Base-by-base conservation (phyloP, 2,329 filamentous ascomycete species). In the Metarhizium guizhouense region DNA sequence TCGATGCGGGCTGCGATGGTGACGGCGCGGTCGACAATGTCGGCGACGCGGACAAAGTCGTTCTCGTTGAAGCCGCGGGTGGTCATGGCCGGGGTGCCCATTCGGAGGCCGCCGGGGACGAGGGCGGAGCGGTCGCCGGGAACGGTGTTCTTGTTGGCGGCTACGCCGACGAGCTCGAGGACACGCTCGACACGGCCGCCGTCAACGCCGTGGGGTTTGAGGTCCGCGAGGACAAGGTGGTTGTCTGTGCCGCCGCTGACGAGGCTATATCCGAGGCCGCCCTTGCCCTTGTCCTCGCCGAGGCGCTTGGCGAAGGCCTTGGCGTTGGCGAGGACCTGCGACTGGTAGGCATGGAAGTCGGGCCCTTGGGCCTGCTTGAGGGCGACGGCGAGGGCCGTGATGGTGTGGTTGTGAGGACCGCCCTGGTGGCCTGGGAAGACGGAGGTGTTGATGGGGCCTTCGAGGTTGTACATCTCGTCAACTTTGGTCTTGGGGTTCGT, bases 121-220 rank as follows among this genome's bases (percentile, higher is more conserved):
- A 99, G 82, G 1, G 94, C 94, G 1, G 91, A 96, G 69, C 87
- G 90, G 74, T 99, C 94, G 47, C 93, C 94, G 1, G 94, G 94
- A 0, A 96, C 93, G 7, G 94, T 96, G 77, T 99, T 99, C 82
- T 99, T 99, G 81, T 99, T 99, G 69, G 89, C 88, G n/a, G 94
- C 94, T 53, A 97, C 93, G 64, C 93, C 93, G 62, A 95, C 90
- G 50, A 95, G 83, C 71, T 96, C 92, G 29, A 96, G 81, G 16
- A 96, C 85, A 50, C 90, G 86, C 76, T 96, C 92, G 14, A 96
- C 90, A 54, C 92, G 86, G 29, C 88, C 87, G 62, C 92, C 92
- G 67, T 99, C 94, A 58, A 99, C 85, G 56, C 81, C 80, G 69
- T 94, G 88, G 42, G 89, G 85, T 76, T 95, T 95, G 52, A 99